Conservation (phyloP, 164 flowering plant genomes). For the Piper betle region DNA sequence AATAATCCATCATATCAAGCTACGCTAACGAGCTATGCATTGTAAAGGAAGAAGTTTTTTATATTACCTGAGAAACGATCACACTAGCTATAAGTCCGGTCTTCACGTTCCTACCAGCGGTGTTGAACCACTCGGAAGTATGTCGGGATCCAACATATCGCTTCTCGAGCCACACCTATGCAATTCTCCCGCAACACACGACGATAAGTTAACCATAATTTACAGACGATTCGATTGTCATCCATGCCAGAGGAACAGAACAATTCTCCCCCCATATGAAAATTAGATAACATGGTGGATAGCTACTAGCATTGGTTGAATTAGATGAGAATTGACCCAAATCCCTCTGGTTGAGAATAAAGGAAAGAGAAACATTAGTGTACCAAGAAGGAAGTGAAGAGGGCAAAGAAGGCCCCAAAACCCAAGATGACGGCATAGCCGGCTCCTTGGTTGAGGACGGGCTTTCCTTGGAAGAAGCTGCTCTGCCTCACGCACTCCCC, state of each 20-base stretch:
- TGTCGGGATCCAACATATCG: slow-evolving; percentile 76
- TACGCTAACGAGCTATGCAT: not conserved
- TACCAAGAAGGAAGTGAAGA: slow-evolving; percentile 88
- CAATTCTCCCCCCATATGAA: not conserved
- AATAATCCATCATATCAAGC: not conserved
- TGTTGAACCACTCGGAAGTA: slow-evolving; percentile 97
- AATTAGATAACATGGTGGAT: not conserved
- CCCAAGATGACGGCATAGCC: slow-evolving; percentile 86
- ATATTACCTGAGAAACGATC: slow-evolving; percentile 84
- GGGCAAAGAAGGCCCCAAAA: slow-evolving; percentile 87
- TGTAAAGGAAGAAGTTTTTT: not conserved
- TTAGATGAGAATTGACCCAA: not conserved
- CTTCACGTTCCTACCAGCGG: slow-evolving; percentile 91
- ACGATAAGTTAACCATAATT: not conserved
- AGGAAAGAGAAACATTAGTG: not conserved
- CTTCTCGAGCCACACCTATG: slow-evolving; percentile 88
- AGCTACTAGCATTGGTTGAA: not conserved
- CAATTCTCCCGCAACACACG: not conserved
- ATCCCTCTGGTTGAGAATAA: not conserved
- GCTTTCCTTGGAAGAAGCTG: slow-evolving; percentile 70
- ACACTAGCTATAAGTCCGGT: slow-evolving; percentile 96
- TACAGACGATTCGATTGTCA: not conserved
- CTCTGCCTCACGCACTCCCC: slow-evolving; percentile 50
- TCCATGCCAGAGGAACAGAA: not conserved
- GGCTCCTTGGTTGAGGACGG: slow-evolving; percentile 74